Percentiles rank a stretch among this genome's conserved stretches.
These are phyloP conservation scores for Rhodotorula sp. DNA, from an alignment of 1,284 basidiomycete species.

Conservation along the genomic window DNA sequence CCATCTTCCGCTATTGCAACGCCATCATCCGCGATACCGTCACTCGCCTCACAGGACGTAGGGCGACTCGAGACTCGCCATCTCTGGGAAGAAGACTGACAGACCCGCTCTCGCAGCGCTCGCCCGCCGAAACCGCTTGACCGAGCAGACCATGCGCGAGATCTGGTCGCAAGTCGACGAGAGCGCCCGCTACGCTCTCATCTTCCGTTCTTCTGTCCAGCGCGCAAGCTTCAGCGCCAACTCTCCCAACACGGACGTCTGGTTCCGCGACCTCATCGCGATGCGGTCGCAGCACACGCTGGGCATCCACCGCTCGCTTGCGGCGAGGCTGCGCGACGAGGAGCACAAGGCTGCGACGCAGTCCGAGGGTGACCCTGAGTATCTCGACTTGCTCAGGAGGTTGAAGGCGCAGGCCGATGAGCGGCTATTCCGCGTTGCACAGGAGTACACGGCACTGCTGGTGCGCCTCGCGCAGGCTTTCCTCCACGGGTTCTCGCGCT, in stretches of 20 bases:
- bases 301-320: conserved; percentile 24
- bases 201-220: conserved; percentile 28
- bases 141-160: conserved; percentile 6
- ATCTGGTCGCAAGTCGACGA: conserved; percentile 33
- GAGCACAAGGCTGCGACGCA: conserved; percentile 3
- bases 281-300: conserved; percentile 29
- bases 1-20: conserved; percentile 35
- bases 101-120: conserved; percentile 1
- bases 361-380: neutral
- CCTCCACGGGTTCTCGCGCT: no score
- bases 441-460: conserved; percentile 19
- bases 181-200: conserved; percentile 1
- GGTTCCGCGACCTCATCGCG: conserved; percentile 38
- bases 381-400: conserved; percentile 20
- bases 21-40: conserved; percentile 15
- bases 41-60: conserved; percentile 17
- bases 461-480: conserved; percentile 8
- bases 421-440: conserved; percentile 15
- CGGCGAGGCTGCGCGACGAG: conserved; percentile 16
- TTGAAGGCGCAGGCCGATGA: conserved; percentile 26
- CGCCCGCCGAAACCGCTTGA: conserved; percentile 20
- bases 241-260: conserved; percentile 21
- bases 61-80: neutral
- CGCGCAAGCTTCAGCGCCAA: conserved; percentile 5
- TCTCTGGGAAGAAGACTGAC: rapidly evolving